Percentiles rank a stretch among this genome's conserved stretches.
These are phyloP conservation scores for Plasmodium chabaudi DNA, from an alignment of 169 alveolate species.

Conservation along the genomic window DNA sequence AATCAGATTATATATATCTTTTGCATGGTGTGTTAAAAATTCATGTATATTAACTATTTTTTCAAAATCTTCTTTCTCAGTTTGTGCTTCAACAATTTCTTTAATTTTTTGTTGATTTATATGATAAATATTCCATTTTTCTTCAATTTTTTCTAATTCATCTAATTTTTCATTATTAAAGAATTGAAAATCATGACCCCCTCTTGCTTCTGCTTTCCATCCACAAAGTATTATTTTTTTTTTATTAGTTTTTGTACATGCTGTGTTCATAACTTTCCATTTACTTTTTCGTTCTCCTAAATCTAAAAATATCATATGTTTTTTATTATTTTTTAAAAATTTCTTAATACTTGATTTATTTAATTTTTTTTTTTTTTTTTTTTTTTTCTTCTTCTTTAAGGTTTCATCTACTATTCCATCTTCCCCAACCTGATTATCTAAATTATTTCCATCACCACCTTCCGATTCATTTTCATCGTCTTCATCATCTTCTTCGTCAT, in stretches of 20 bases:
- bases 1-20: constrained; percentile 84
- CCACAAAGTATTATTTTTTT: constrained; percentile 85
- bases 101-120: constrained; percentile 55
- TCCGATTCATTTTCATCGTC: constrained; percentile 4
- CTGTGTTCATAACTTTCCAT: constrained; percentile 84
- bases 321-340: constrained; percentile 45
- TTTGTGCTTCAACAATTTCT: constrained; percentile 75
- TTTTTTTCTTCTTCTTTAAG: constrained; percentile 1
- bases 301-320: constrained; percentile 80
- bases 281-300: constrained; percentile 90
- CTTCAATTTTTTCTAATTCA: constrained; percentile 66
- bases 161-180: constrained; percentile 83
- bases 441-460: background rate
- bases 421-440: background rate
- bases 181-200: constrained; percentile 95
- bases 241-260: constrained; percentile 70
- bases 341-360: constrained; percentile 51
- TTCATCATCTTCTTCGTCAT: constrained; percentile 43
- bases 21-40: constrained; percentile 74
- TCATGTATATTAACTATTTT: constrained; percentile 78
- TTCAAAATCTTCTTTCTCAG: constrained; percentile 75
- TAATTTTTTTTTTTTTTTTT: constrained; percentile 35
- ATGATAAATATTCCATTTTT: constrained; percentile 46
- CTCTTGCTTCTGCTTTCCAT: constrained; percentile 93
- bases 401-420: too few species aligned